phyloP scores from a whole-genome alignment of 176 grass and related monocot species.

The bread wheat (Triticum aestivum) region IWGSC_CS_RefSeq_v2.1 NC_057801.1:672277004-672277503 shows the following conservation, averaged over 20 bases:
- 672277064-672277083: slow-evolving; percentile 34
- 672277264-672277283: no score
- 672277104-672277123: slow-evolving; percentile 25
- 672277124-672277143: slow-evolving; percentile 33
- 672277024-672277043: background rate
- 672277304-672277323: no score
- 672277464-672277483: background rate
- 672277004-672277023: slow-evolving; percentile 32
- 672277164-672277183: slow-evolving; percentile 23
- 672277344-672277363: no score
- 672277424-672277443: background rate
- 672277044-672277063: slow-evolving; percentile 40
- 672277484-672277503: slow-evolving; percentile 21
- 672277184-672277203: slow-evolving; percentile 21
- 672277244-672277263: background rate
- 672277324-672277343: no score
- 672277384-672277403: no score
- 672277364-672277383: no score
- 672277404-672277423: background rate
- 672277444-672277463: background rate
- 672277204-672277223: background rate
- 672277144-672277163: slow-evolving; percentile 37
- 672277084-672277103: slow-evolving; percentile 19
- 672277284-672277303: no score
- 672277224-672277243: background rate